phyloP scores from a whole-genome alignment of 2,329 filamentous ascomycete genomes.

The Venturia nashicola region DNA sequence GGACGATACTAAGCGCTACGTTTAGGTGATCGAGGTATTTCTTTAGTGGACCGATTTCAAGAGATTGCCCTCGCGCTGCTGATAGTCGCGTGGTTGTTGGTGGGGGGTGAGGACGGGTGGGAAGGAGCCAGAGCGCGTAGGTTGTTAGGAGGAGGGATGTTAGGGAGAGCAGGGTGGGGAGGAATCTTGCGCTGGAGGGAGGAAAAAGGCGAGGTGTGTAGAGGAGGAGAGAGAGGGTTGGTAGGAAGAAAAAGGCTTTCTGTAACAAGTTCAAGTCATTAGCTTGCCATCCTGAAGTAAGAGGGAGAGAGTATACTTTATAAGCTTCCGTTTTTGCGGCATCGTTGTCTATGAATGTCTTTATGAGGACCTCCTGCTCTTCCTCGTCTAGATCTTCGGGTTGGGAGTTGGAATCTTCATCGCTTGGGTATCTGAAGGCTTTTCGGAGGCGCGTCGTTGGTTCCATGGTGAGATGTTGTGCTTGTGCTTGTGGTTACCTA shows the following conservation, averaged over 20 bases:
- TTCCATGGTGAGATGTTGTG: not conserved
- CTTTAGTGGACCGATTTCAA: not conserved
- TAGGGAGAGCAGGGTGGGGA: conserved; percentile 42
- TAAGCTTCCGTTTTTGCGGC: conserved; percentile 21
- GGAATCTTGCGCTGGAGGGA: conserved; percentile 27
- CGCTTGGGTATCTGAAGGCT: conserved; percentile 63
- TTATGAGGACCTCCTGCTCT: conserved; percentile 46
- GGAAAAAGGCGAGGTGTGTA: conserved; percentile 38
- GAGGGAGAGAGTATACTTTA: conserved; percentile 12
- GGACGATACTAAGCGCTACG: not conserved
- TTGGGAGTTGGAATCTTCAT: conserved; percentile 36
- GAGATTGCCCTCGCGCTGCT: not conserved
- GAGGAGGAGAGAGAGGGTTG: conserved; percentile 41
- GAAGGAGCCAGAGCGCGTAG: conserved; percentile 47
- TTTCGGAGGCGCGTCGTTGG: conserved; percentile 54
- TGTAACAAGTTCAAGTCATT: not conserved
- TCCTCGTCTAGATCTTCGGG: conserved; percentile 63
- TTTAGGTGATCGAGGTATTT: conserved; percentile 8
- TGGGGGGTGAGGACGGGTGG: conserved; percentile 37
- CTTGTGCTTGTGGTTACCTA: too few species aligned
- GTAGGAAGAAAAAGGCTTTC: conserved; percentile 44
- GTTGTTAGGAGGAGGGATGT: conserved; percentile 50
- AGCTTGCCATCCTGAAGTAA: not conserved
- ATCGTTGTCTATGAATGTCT: conserved; percentile 42
- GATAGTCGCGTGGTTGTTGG: conserved; percentile 9